phyloP scores from a whole-genome alignment of 805 yeast species.

The Wickerhamiella domercqiae region DNA sequence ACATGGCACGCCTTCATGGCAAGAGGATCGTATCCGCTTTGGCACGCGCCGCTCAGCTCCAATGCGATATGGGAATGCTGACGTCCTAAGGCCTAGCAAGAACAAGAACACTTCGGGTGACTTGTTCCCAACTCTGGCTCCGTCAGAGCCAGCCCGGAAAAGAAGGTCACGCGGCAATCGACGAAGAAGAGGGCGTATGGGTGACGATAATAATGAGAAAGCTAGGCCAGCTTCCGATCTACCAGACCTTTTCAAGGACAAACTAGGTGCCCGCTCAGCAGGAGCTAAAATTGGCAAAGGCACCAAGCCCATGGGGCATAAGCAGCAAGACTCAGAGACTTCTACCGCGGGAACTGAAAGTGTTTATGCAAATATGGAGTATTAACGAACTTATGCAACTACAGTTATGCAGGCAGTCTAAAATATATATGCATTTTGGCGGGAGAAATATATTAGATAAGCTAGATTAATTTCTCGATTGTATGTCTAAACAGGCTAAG shows the following conservation, averaged over 20 bases:
- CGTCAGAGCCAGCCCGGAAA: constrained; percentile 25
- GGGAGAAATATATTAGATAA: not conserved
- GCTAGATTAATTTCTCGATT: not conserved
- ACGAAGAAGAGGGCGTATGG: constrained; percentile 3
- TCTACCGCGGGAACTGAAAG: not conserved
- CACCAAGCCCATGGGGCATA: constrained; percentile 2
- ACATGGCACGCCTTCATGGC: constrained; percentile 52
- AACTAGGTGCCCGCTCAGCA: constrained; percentile 1
- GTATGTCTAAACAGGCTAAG: not conserved
- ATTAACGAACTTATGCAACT: constrained; percentile 3
- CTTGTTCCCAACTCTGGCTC: constrained; percentile 15
- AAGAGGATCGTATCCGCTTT: constrained; percentile 16
- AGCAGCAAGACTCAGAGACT: constrained; percentile 2
- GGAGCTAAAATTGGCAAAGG: not conserved
- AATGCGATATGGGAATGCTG: constrained; percentile 14
- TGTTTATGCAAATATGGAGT: constrained; percentile 6
- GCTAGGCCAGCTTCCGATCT: not conserved
- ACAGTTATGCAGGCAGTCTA: not conserved
- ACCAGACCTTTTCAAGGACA: constrained; percentile 15
- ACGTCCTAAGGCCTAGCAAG: constrained; percentile 5
- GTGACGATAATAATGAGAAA: constrained; percentile 6
- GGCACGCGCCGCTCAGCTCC: constrained; percentile 18
- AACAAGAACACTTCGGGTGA: constrained; percentile 9
- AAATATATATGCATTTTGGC: not conserved
- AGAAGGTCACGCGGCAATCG: constrained; percentile 9